Conservation (phyloP, 192 early-diverging fungal genomes). For the Chytriomyces sp. region DNA sequence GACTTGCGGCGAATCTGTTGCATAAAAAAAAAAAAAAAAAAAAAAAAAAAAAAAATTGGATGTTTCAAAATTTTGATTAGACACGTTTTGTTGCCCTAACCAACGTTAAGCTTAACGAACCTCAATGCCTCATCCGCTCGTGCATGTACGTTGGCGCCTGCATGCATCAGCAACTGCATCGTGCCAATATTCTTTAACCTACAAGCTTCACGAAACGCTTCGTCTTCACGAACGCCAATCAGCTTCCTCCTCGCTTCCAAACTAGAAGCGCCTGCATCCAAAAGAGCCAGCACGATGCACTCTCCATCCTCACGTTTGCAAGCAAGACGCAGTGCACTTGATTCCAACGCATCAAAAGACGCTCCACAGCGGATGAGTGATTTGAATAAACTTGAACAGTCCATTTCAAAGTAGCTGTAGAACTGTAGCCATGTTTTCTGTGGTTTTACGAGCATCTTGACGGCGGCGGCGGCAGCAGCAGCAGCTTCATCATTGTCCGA, state of each 20-base stretch:
- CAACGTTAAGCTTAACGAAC: neutral
- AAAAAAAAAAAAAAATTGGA: neutral
- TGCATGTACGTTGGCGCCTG: constrained; percentile 6
- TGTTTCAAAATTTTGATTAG: neutral
- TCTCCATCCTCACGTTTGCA: neutral
- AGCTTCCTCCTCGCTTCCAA: neutral
- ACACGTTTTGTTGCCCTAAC: neutral
- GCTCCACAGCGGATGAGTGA: neutral
- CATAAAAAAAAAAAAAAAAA: neutral
- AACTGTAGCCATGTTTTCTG: neutral
- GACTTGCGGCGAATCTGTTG: constrained; percentile 10
- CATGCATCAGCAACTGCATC: neutral
- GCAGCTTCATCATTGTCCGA: neutral
- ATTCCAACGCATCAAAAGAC: neutral
- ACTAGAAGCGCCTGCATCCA: neutral
- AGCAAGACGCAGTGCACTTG: neutral
- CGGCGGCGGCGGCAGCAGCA: neutral
- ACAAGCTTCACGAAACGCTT: constrained; percentile 25
- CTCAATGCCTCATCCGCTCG: constrained; percentile 23
- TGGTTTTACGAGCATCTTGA: neutral
- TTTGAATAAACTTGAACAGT: neutral
- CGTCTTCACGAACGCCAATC: constrained; percentile 1
- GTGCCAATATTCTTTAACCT: neutral
- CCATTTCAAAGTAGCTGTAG: neutral
- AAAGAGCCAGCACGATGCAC: neutral